A percentile compares a stretch with the other conserved stretches of the same genome.
These are phyloP conservation scores for Glycine tomentella DNA, from an alignment of 306 rosid genomes.

Conservation along the genomic window DNA sequence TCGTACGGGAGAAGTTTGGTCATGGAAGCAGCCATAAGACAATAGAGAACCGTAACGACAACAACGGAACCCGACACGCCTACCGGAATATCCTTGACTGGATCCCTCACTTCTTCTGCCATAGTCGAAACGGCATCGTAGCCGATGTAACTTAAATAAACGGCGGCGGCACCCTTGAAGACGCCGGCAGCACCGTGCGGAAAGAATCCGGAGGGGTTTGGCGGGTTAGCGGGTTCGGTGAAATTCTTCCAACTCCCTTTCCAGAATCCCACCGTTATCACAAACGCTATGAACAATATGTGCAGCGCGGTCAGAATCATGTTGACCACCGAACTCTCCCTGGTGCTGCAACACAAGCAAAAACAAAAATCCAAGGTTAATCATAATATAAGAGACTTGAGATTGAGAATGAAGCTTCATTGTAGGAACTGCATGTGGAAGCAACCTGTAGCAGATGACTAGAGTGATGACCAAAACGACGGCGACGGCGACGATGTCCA, in stretches of 20 bases:
- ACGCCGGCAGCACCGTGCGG: constrained; percentile 77
- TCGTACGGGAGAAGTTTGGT: constrained; percentile 90
- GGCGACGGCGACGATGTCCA: constrained; percentile 77
- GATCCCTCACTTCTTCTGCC: constrained; percentile 88
- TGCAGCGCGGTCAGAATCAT: constrained; percentile 82
- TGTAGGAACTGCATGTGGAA: constrained; percentile 32
- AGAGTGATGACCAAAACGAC: constrained; percentile 72
- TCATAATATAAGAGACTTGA: not conserved
- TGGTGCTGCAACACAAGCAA: too few relatives aligned
- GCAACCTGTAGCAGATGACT: constrained; percentile 80
- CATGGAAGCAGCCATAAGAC: constrained; percentile 95
- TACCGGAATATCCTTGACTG: constrained; percentile 83
- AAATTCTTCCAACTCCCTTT: constrained; percentile 82
- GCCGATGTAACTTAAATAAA: constrained; percentile 85
- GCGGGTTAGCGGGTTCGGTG: constrained; percentile 64
- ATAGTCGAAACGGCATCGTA: constrained; percentile 97
- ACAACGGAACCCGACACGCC: constrained; percentile 89
- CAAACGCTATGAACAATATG: constrained; percentile 71
- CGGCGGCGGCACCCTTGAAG: constrained; percentile 79
- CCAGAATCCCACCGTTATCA: constrained; percentile 73
- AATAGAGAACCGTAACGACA: constrained; percentile 77
- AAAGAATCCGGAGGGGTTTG: constrained; percentile 68
- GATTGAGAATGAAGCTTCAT: not conserved
- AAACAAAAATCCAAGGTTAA: not conserved
- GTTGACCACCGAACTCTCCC: constrained; percentile 85